Conservation (phyloP, 768 basidiomycete genomes). For the Trichaptum fuscoviolaceum region DNA sequence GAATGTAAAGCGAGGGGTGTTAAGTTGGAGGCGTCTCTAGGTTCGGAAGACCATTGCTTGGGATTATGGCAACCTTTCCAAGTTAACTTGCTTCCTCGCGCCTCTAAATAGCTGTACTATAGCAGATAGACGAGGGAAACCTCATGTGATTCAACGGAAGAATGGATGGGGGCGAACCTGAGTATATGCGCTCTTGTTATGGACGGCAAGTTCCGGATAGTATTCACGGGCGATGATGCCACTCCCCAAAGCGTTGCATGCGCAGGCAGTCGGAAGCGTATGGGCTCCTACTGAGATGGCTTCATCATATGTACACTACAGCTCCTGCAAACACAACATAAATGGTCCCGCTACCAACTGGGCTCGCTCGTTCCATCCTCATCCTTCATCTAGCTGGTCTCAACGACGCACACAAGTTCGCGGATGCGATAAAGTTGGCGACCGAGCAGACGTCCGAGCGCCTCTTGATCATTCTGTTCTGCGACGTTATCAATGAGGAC, state of each 20-base stretch:
- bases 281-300: neutral
- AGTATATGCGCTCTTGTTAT: neutral
- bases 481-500: conserved; percentile 46
- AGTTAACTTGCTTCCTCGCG: neutral
- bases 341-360: neutral
- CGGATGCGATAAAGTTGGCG: conserved; percentile 29
- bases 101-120: neutral
- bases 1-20: neutral
- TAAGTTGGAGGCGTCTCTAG: neutral
- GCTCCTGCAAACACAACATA: neutral
- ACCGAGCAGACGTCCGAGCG: conserved; percentile 35
- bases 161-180: neutral
- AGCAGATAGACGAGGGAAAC: neutral
- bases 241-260: neutral
- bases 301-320: neutral
- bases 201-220: neutral
- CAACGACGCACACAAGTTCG: neutral
- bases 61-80: conserved; percentile 1
- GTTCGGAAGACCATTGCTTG: neutral
- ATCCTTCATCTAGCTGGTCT: neutral
- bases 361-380: neutral
- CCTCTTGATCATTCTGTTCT: conserved; percentile 62
- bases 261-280: neutral
- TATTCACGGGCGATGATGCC: neutral
- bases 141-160: neutral